Percentiles rank a stretch among this genome's conserved stretches.
Conservation (phyloP, 225 moss, liverwort and hornwort species). For the Climacium dendroides region DNA sequence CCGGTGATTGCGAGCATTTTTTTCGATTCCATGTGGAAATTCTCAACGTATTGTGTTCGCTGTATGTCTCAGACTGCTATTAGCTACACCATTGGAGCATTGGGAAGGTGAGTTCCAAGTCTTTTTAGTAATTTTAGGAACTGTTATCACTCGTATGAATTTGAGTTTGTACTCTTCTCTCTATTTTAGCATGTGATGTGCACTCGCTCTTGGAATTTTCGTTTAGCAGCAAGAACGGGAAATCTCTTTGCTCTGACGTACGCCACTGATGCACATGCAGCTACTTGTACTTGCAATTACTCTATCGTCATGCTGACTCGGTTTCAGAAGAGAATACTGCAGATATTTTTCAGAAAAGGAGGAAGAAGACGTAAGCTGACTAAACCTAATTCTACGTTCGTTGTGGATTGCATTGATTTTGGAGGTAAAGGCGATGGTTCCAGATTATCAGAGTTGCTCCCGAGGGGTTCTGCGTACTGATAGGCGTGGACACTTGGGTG, state of each 20-base stretch:
- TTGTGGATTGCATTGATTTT: neutral
- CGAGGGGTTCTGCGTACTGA: neutral
- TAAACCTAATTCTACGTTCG: neutral
- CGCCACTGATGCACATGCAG: constrained; percentile 19
- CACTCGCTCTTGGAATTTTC: neutral
- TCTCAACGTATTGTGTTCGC: neutral
- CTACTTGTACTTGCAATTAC: constrained; percentile 75
- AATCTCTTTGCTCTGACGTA: neutral
- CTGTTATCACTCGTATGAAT: neutral
- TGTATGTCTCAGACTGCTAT: constrained; percentile 45
- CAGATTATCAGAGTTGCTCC: neutral
- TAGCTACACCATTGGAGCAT: constrained; percentile 82
- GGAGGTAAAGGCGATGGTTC: neutral
- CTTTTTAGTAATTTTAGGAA: neutral
- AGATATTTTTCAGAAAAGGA: constrained; percentile 53
- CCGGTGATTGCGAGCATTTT: neutral
- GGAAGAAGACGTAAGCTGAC: constrained; percentile 39
- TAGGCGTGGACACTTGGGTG: neutral
- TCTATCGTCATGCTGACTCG: constrained; percentile 61
- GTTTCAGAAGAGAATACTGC: constrained; percentile 60
- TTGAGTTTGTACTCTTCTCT: neutral
- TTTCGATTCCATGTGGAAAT: neutral
- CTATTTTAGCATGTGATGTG: neutral
- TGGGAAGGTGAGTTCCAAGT: constrained; percentile 47
- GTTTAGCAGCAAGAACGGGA: neutral